Evolutionary conservation across 2,329 filamentous ascomycete species (phyloP).

Genomic region (Myriangium duriaei): DNA sequence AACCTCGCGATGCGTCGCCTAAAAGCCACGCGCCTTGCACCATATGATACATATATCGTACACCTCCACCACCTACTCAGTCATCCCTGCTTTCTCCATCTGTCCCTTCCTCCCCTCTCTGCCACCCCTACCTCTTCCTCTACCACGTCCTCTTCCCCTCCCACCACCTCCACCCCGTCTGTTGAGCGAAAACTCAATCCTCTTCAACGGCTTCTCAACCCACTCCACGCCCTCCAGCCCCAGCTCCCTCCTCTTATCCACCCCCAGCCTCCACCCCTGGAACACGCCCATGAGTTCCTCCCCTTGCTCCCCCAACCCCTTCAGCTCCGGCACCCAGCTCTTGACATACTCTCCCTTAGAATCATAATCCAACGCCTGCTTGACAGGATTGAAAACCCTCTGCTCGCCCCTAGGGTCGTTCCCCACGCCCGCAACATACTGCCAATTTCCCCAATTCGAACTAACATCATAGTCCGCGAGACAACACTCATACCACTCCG

Average conservation of each 20-base stretch:
- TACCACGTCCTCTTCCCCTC: slow-evolving; percentile 21
- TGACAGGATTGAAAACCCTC: slow-evolving; percentile 70
- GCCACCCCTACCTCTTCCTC: slow-evolving; percentile 16
- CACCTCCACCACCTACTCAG: no score
- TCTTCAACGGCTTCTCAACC: slow-evolving; percentile 54
- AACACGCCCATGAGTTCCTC: slow-evolving; percentile 47
- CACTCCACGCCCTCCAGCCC: slow-evolving; percentile 48
- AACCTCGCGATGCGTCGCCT: no score
- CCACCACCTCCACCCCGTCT: slow-evolving; percentile 24
- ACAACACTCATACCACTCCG: slow-evolving; percentile 69
- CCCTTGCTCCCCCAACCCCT: slow-evolving; percentile 14
- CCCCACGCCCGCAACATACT: slow-evolving; percentile 67
- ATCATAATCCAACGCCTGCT: slow-evolving; percentile 70
- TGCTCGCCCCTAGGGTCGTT: slow-evolving; percentile 63
- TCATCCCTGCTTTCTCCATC: slow-evolving; percentile 9
- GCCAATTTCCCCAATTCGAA: slow-evolving; percentile 61
- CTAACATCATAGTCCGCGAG: slow-evolving; percentile 65
- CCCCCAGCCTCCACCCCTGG: slow-evolving; percentile 54
- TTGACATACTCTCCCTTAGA: slow-evolving; percentile 55
- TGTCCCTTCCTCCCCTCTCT: slow-evolving; percentile 11
- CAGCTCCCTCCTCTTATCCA: slow-evolving; percentile 44
- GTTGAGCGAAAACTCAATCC: slow-evolving; percentile 50
- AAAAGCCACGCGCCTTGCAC: no score
- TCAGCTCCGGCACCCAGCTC: slow-evolving; percentile 60
- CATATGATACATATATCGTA: no score